Conservation (phyloP, 2,329 filamentous ascomycete genomes). For the Westerdykella aurantiaca region DNA sequence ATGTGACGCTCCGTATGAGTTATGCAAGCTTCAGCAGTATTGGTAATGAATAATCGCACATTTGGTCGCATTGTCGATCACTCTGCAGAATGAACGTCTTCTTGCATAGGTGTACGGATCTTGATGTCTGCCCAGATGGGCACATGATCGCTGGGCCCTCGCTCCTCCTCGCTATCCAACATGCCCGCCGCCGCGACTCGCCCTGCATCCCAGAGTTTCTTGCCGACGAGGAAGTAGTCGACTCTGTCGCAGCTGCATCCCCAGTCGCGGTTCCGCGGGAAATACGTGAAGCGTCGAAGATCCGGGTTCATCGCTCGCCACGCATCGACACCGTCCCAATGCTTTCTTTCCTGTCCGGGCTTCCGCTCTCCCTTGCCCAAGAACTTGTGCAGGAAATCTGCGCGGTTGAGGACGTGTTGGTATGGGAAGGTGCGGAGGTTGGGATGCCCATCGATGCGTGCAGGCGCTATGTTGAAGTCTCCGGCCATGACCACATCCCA, state of each 20-base stretch:
- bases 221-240: conserved; percentile 47
- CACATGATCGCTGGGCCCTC: conserved; percentile 51
- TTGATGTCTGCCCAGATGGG: conserved; percentile 42
- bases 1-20: no score
- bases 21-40: no score
- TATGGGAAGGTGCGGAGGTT: conserved; percentile 41
- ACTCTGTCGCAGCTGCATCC: conserved; percentile 51
- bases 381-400: conserved; percentile 48
- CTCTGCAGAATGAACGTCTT: no score
- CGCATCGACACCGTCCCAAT: conserved; percentile 39
- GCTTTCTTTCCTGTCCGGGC: conserved; percentile 5
- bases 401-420: conserved; percentile 48
- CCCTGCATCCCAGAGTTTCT: conserved; percentile 35
- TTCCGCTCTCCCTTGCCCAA: conserved; percentile 23
- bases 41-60: no score
- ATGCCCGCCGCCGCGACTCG: conserved; percentile 38
- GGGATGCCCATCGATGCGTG: conserved; percentile 43
- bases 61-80: no score
- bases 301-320: conserved; percentile 44
- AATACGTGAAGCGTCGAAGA: conserved; percentile 47
- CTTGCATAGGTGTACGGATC: no score
- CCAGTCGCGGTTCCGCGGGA: conserved; percentile 41
- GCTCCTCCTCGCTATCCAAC: conserved; percentile 39
- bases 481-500: conserved; percentile 46
- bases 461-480: conserved; percentile 49